These are phyloP conservation scores for Geosmithia morbida DNA, from an alignment of 2,329 filamentous ascomycete species.

Conservation along the genomic window DNA sequence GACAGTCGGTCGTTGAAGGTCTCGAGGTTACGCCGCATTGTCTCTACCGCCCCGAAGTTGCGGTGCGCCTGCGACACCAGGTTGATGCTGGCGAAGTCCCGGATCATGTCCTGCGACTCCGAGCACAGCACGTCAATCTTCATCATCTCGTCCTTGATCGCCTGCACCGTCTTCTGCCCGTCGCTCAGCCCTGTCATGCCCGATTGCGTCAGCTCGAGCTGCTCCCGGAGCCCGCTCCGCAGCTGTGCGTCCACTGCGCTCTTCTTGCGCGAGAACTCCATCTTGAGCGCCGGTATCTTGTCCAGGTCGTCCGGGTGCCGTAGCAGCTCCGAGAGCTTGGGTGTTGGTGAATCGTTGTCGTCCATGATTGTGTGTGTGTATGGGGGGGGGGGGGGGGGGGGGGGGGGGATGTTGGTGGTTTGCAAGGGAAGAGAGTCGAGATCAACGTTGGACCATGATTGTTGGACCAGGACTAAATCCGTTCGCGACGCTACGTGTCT, in stretches of 20 bases:
- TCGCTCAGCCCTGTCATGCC: constrained; percentile 83
- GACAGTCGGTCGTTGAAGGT: constrained; percentile 68
- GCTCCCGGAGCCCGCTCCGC: constrained; percentile 73
- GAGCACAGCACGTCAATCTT: constrained; percentile 96
- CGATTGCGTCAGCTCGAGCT: constrained; percentile 85
- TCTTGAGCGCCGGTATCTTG: constrained; percentile 80
- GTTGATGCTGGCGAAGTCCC: constrained; percentile 89
- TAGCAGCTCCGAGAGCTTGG: constrained; percentile 84
- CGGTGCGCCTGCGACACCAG: constrained; percentile 85
- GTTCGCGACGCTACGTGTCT: background rate
- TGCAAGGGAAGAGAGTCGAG: background rate
- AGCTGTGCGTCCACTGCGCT: constrained; percentile 80
- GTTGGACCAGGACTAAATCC: background rate
- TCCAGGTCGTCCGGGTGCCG: constrained; percentile 94
- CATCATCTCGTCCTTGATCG: constrained; percentile 97
- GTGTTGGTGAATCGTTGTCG: constrained; percentile 41
- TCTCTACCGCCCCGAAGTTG: constrained; percentile 88
- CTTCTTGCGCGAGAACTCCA: constrained; percentile 92
- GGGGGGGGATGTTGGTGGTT: background rate
- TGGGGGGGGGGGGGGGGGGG: background rate
- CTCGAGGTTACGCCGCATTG: constrained; percentile 84
- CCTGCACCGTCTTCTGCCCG: constrained; percentile 79
- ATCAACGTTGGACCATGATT: background rate
- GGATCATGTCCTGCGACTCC: constrained; percentile 94
- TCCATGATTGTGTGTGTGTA: constrained; percentile 15